These are phyloP conservation scores for Trifolium subterraneum DNA, from an alignment of 306 rosid genomes.

Conservation along the genomic window DNA sequence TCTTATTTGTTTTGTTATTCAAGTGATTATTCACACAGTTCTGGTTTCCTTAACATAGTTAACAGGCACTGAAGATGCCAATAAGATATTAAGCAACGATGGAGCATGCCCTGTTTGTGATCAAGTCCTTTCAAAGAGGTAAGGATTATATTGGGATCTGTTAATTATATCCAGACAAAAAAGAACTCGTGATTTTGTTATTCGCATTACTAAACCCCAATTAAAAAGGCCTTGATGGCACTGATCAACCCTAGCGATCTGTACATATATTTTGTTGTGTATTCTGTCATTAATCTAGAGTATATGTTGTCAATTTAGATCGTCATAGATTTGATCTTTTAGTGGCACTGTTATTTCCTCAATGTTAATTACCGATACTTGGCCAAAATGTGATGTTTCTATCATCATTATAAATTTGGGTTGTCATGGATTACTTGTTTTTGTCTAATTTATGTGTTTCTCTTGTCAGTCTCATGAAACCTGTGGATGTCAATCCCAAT, in stretches of 20 bases:
- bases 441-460: conserved; percentile 38
- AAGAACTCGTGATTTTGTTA: conserved; percentile 18
- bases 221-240: conserved; percentile 18
- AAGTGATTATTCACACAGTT: conserved; percentile 25
- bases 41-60: conserved; percentile 55
- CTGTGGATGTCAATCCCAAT: conserved; percentile 88
- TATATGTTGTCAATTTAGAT: conserved; percentile 30
- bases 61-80: conserved; percentile 95
- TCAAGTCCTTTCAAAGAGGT: conserved; percentile 99
- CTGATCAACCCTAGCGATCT: conserved; percentile 1
- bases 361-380: conserved; percentile 20
- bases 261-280: conserved; percentile 22
- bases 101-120: conserved; percentile 97
- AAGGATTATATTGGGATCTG: conserved; percentile 38
- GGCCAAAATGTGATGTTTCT: conserved; percentile 30
- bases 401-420: conserved; percentile 20
- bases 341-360: conserved; percentile 21
- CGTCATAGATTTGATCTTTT: conserved; percentile 14
- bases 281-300: conserved; percentile 26
- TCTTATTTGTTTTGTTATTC: conserved; percentile 34
- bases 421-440: conserved; percentile 16
- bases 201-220: conserved; percentile 9
- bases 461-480: conserved; percentile 88
- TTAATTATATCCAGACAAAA: conserved; percentile 28
- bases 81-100: conserved; percentile 85